Percentiles rank a stretch among this genome's conserved stretches.
These are phyloP conservation scores for Talaromyces sp. DNA, from an alignment of 2,329 filamentous ascomycete species.

Conservation along the genomic window DNA sequence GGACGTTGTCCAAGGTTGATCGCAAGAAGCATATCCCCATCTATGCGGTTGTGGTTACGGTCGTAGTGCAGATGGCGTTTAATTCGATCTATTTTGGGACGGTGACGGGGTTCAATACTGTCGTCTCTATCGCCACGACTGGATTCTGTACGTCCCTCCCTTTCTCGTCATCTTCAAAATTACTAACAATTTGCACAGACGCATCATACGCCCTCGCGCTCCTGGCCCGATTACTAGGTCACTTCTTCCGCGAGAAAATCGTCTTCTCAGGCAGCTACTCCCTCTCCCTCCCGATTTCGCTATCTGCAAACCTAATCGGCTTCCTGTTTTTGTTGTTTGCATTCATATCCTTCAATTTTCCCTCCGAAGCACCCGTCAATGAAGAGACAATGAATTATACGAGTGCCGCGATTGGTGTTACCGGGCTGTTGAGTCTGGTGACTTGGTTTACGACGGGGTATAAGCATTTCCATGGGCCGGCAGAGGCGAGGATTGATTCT, in stretches of 20 bases:
- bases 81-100: slow-evolving; percentile 57
- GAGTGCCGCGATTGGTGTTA: slow-evolving; percentile 53
- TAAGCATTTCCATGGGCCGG: slow-evolving; percentile 51
- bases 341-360: slow-evolving; percentile 57
- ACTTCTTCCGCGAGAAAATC: slow-evolving; percentile 37
- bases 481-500: slow-evolving; percentile 14
- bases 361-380: slow-evolving; percentile 50
- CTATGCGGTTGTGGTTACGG: slow-evolving; percentile 48
- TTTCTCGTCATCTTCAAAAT: neutral
- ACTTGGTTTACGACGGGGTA: slow-evolving; percentile 54
- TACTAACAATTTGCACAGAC: slow-evolving; percentile 32
- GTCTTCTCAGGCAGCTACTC: slow-evolving; percentile 33
- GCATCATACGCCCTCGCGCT: slow-evolving; percentile 58
- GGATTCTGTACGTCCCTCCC: slow-evolving; percentile 49
- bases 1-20: slow-evolving; percentile 47
- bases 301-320: slow-evolving; percentile 50
- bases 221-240: slow-evolving; percentile 49
- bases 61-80: slow-evolving; percentile 51
- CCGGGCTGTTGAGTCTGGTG: slow-evolving; percentile 49
- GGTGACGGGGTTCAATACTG: slow-evolving; percentile 54
- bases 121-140: slow-evolving; percentile 56
- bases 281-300: slow-evolving; percentile 43
- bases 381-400: slow-evolving; percentile 59
- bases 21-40: slow-evolving; percentile 48
- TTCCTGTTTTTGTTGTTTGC: slow-evolving; percentile 54